Conservation (phyloP, 1,284 basidiomycete genomes). For the Moesziomyces aphidis region DNA sequence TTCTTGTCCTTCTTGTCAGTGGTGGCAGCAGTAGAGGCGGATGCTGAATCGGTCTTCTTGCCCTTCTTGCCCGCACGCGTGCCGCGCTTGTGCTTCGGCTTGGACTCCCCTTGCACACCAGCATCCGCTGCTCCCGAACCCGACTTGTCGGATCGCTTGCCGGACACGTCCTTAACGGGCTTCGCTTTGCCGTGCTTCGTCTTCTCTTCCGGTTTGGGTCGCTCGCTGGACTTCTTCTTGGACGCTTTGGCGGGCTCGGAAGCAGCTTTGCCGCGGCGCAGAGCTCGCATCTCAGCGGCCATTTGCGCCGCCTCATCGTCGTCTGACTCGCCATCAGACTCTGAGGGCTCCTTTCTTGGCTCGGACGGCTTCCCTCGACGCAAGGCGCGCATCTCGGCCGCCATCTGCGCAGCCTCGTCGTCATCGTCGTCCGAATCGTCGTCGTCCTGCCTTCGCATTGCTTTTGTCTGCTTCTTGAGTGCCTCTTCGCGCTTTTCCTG, state of each 20-base stretch:
- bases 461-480: neutral
- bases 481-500: neutral
- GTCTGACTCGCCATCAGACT: slow-evolving; percentile 17
- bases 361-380: slow-evolving; percentile 5
- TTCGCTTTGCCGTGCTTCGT: neutral
- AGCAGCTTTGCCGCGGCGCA: slow-evolving; percentile 24
- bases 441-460: slow-evolving; percentile 3
- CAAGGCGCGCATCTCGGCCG: slow-evolving; percentile 38
- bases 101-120: neutral
- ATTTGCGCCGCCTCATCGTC: slow-evolving; percentile 37
- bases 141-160: neutral
- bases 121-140: neutral
- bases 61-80: slow-evolving; percentile 35
- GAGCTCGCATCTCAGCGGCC: slow-evolving; percentile 32
- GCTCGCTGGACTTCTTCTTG: slow-evolving; percentile 11
- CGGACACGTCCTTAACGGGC: neutral
- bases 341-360: neutral
- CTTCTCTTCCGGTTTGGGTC: slow-evolving; percentile 5
- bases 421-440: slow-evolving; percentile 19
- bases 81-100: slow-evolving; percentile 33
- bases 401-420: slow-evolving; percentile 33
- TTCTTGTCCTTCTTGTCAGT: slow-evolving; percentile 5
- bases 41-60: slow-evolving; percentile 10
- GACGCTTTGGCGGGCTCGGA: neutral
- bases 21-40: neutral